phyloP scores from a whole-genome alignment of 768 basidiomycete genomes.

The Russula griseocarnosa region DNA sequence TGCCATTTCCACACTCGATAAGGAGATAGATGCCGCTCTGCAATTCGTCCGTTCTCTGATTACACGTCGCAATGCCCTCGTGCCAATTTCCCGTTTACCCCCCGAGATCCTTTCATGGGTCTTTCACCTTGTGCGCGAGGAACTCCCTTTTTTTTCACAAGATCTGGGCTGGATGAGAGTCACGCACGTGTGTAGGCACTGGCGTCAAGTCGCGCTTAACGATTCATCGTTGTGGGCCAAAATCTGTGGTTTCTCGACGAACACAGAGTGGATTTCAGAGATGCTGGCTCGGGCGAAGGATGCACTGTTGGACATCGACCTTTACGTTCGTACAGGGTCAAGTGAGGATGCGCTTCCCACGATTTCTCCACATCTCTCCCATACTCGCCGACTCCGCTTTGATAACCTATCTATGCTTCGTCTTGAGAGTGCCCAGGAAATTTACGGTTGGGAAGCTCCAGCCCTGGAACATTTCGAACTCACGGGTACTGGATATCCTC shows the following conservation, averaged over 20 bases:
- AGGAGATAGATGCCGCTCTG: slow-evolving; percentile 4
- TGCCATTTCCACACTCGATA: not conserved
- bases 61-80: slow-evolving; percentile 16
- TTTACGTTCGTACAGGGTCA: not conserved
- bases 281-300: slow-evolving; percentile 1
- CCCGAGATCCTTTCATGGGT: slow-evolving; percentile 20
- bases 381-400: slow-evolving; percentile 14
- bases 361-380: not conserved
- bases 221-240: slow-evolving; percentile 14
- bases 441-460: slow-evolving; percentile 5
- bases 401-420: not conserved
- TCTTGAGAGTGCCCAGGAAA: not conserved
- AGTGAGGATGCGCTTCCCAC: not conserved
- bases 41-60: not conserved
- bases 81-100: slow-evolving; percentile 7
- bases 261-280: not conserved
- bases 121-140: slow-evolving; percentile 2
- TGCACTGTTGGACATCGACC: slow-evolving; percentile 2
- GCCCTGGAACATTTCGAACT: slow-evolving; percentile 16
- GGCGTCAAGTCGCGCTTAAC: slow-evolving; percentile 19
- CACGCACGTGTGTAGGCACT: slow-evolving; percentile 24
- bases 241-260: not conserved
- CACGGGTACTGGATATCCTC: not conserved
- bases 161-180: not conserved
- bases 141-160: too few relatives aligned